Conservation (phyloP, 2,329 filamentous ascomycete genomes). For the Diaporthe citriasiana region DNA sequence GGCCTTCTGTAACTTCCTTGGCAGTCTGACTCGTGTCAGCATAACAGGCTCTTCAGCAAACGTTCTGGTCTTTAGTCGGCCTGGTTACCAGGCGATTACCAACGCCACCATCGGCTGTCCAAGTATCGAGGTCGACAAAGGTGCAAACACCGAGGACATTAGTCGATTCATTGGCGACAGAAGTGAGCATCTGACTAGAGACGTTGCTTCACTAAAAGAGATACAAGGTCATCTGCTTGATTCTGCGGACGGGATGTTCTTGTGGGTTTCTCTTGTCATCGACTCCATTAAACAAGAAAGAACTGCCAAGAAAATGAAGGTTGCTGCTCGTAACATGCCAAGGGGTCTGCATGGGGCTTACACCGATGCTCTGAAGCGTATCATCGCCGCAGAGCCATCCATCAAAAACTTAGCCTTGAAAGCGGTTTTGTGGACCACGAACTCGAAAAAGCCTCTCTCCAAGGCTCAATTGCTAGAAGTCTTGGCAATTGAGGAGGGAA, state of each 20-base stretch:
- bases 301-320: constrained; percentile 28
- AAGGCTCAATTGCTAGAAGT: constrained; percentile 18
- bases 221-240: background rate
- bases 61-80: background rate
- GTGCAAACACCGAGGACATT: constrained; percentile 13
- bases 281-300: constrained; percentile 27
- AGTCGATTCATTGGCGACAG: constrained; percentile 20
- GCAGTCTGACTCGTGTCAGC: background rate
- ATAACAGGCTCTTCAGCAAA: background rate
- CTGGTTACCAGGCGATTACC: constrained; percentile 2
- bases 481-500: constrained; percentile 5
- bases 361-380: background rate
- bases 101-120: background rate
- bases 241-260: constrained; percentile 10
- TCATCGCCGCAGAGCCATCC: background rate
- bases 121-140: constrained; percentile 23
- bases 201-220: background rate
- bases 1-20: background rate
- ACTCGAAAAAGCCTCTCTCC: constrained; percentile 11
- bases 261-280: constrained; percentile 16
- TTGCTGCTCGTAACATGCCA: background rate
- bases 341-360: constrained; percentile 11
- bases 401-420: background rate
- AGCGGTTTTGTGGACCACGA: background rate
- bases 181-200: constrained; percentile 9